Percentiles rank a stretch among this genome's conserved stretches.
phyloP scores from a whole-genome alignment of 192 early-diverging fungal species.

The Gonapodya sp. region DNA sequence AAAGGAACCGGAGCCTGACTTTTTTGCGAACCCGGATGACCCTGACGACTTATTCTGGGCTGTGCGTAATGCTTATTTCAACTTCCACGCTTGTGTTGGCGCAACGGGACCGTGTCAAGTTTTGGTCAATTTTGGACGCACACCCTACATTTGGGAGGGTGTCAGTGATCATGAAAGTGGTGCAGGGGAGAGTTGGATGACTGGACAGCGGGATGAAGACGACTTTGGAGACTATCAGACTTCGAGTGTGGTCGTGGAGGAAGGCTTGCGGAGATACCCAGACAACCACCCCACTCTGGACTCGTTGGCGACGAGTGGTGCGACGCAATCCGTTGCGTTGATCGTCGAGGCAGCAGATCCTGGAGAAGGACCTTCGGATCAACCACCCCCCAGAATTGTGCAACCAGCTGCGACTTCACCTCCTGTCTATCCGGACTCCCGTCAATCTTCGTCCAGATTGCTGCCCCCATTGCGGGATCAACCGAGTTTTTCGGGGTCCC shows the following conservation, averaged over 20 bases:
- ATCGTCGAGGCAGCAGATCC: not conserved
- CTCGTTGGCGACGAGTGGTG: too few species aligned
- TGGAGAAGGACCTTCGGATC: not conserved
- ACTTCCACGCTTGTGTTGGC: constrained; percentile 1
- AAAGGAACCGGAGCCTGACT: not conserved
- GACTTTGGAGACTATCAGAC: not conserved
- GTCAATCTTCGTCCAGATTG: not conserved
- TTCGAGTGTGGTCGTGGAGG: too few species aligned
- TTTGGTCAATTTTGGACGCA: not conserved
- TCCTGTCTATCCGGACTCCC: not conserved
- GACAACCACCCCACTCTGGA: too few species aligned
- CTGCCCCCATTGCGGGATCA: not conserved
- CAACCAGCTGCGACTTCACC: too few species aligned
- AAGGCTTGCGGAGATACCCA: too few species aligned
- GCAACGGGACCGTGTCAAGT: not conserved
- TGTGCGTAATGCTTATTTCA: not conserved
- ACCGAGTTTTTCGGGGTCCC: not conserved
- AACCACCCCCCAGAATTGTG: too few species aligned
- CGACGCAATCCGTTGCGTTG: not conserved
- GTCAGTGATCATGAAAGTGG: not conserved
- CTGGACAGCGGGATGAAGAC: not conserved
- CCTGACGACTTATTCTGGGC: not conserved
- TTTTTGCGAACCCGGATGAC: not conserved
- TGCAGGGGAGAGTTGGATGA: not conserved
- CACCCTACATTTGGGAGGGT: not conserved